Evolutionary conservation across 805 yeast genomes (phyloP), one percentile per base, ranked within the genome.

Genomic region (Saturnispora mendoncae): DNA sequence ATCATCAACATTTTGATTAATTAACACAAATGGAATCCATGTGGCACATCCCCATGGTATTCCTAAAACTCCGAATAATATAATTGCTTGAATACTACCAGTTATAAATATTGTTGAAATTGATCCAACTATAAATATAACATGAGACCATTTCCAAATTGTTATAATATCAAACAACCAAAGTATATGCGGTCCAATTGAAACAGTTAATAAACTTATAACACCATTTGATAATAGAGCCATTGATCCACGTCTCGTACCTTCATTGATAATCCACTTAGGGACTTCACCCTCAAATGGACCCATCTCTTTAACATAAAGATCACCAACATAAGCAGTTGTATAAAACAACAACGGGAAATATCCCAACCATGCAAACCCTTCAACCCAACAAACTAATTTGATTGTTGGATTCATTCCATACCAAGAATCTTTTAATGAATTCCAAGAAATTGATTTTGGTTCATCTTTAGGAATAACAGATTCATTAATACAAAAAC

Each of bases 281-380:
- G 65, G 50, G 2, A 72, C 43, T 5, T 36, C 38, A 28, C 51
- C 49, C 28, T 52, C 51, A 25, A 61, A 58, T 19, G 54, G 54
- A 4, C 74, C 64, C 12, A 51, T 44, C 43, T 72, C 72, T 33
- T 54, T 61, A 25, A 65, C 58, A 56, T 73, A 76, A 13, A 78
- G 57, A 44, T 74, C 81, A 0, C 80, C 80, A 14, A 78, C 81
- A 54, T 76, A 78, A 0, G 81, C 75, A 2, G 83, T 72, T 3
- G 81, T 76, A 51, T 77, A 78, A 46, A 77, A 78, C 23, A 78
- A 53, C 71, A 78, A 68, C 2, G 80, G 80, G 58, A 78, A 78
- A 60, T 79, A 78, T 1, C 81, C 81, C 32, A 77, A 70, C 83
- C 83, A 78, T 1, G 82, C 82, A 55, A 73, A 73, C 44, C 77